Percentiles rank a stretch among this genome's conserved stretches.
Evolutionary conservation across 345 rosid genomes (phyloP).

Genomic region (Citrus trifoliata): DNA sequence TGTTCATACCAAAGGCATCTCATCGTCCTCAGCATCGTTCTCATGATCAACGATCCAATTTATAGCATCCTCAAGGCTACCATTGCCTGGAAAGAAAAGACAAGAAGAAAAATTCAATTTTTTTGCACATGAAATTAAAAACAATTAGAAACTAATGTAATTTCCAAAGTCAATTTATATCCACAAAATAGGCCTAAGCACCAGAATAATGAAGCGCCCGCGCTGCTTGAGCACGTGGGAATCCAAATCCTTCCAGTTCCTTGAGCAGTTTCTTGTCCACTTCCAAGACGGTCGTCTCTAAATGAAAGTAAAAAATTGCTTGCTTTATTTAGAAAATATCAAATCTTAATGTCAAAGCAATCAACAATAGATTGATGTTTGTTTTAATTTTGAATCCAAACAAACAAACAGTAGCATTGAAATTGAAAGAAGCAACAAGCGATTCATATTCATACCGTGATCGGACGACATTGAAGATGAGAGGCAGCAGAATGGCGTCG

Average conservation of each 20-base stretch:
- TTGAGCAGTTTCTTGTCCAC: slow-evolving; percentile 49
- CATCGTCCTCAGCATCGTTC: slow-evolving; percentile 57
- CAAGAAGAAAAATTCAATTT: not conserved
- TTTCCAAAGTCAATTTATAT: not conserved
- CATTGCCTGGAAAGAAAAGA: slow-evolving; percentile 47
- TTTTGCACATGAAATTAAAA: not conserved
- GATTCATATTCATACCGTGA: slow-evolving; percentile 20
- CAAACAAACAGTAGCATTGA: too few relatives aligned
- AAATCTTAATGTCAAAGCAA: not conserved
- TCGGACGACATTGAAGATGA: slow-evolving; percentile 22
- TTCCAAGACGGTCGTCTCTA: slow-evolving; percentile 45
- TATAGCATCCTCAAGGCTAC: slow-evolving; percentile 58
- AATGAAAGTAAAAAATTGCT: not conserved
- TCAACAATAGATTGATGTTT: not conserved
- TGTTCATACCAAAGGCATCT: slow-evolving; percentile 68
- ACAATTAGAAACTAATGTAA: not conserved
- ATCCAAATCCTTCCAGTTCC: slow-evolving; percentile 73
- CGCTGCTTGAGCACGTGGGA: slow-evolving; percentile 51
- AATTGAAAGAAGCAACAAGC: not conserved
- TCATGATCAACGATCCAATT: slow-evolving; percentile 83
- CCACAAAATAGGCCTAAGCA: slow-evolving; percentile 14
- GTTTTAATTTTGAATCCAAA: too few relatives aligned
- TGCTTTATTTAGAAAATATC: not conserved
- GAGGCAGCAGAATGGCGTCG: not conserved
- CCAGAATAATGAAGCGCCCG: slow-evolving; percentile 72